phyloP scores from a whole-genome alignment of 2,329 filamentous ascomycete genomes.

The Immersiporthe knoxdaviesiana region DNA sequence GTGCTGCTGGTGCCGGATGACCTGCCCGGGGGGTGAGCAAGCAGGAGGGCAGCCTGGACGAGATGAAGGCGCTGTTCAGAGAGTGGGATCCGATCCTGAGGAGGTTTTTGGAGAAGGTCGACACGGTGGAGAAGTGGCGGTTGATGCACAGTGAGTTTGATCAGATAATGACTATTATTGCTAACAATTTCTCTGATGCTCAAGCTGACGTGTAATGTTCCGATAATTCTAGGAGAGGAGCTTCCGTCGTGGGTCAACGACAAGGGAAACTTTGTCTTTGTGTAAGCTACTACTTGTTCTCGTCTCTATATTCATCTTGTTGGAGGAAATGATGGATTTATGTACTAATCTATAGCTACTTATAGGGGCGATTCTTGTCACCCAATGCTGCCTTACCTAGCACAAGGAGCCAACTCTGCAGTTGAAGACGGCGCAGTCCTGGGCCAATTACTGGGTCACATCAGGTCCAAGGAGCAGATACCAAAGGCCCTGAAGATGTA shows the following conservation, averaged over 20 bases:
- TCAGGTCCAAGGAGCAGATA: constrained; percentile 51
- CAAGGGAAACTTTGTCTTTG: constrained; percentile 53
- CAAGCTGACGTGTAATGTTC: background rate
- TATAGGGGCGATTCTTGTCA: constrained; percentile 63
- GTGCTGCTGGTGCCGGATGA: constrained; percentile 68
- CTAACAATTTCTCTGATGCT: too few species aligned
- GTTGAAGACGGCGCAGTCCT: constrained; percentile 71
- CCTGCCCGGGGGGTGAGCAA: constrained; percentile 50
- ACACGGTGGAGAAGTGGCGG: constrained; percentile 70
- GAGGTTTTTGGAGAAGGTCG: constrained; percentile 52
- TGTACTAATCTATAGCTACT: background rate
- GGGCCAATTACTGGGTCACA: constrained; percentile 58
- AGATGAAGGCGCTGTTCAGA: constrained; percentile 63
- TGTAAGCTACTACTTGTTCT: constrained; percentile 40
- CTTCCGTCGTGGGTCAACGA: constrained; percentile 59
- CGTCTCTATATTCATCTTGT: too few species aligned
- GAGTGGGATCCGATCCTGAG: constrained; percentile 65
- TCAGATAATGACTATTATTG: too few species aligned
- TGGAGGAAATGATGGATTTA: background rate
- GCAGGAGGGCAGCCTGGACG: constrained; percentile 56
- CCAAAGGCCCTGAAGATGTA: constrained; percentile 50
- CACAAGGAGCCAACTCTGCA: constrained; percentile 68
- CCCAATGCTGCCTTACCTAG: constrained; percentile 65
- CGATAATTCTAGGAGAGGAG: constrained; percentile 41
- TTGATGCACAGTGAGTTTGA: constrained; percentile 58